phyloP scores from a whole-genome alignment of 805 yeast species.

The Lachancea dasiensis region DNA sequence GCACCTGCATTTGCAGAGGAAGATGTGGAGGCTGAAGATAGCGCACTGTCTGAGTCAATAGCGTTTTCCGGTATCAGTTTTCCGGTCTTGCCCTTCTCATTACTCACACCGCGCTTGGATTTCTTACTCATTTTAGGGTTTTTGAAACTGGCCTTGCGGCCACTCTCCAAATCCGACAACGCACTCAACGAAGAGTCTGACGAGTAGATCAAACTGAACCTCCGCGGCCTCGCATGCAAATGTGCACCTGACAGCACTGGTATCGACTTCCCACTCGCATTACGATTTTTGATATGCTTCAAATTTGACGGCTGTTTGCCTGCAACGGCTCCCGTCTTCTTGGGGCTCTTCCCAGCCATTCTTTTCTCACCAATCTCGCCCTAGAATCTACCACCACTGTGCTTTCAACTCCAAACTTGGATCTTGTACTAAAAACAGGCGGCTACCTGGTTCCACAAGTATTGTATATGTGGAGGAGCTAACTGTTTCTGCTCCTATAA shows the following conservation, averaged over 20 bases:
- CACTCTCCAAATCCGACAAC: slow-evolving; percentile 31
- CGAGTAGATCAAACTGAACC: slow-evolving; percentile 41
- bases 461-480: too few species aligned
- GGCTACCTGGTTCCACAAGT: too few species aligned
- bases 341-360: slow-evolving; percentile 24
- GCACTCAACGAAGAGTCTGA: slow-evolving; percentile 38
- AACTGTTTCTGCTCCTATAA: too few species aligned
- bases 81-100: slow-evolving; percentile 29
- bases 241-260: slow-evolving; percentile 7
- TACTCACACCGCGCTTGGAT: slow-evolving; percentile 22
- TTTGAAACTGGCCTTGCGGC: slow-evolving; percentile 26
- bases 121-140: slow-evolving; percentile 19
- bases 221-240: slow-evolving; percentile 32
- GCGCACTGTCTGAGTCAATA: slow-evolving; percentile 10
- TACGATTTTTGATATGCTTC: slow-evolving; percentile 9
- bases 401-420: background rate
- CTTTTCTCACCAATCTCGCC: background rate
- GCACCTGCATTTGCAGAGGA: slow-evolving; percentile 23
- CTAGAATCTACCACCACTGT: background rate
- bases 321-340: slow-evolving; percentile 15
- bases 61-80: slow-evolving; percentile 33
- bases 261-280: slow-evolving; percentile 8
- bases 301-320: slow-evolving; percentile 13
- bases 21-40: too few species aligned
- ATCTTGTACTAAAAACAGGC: too few species aligned